These are phyloP conservation scores for Malus orientalis DNA, from an alignment of 306 rosid genomes.

Conservation along the genomic window DNA sequence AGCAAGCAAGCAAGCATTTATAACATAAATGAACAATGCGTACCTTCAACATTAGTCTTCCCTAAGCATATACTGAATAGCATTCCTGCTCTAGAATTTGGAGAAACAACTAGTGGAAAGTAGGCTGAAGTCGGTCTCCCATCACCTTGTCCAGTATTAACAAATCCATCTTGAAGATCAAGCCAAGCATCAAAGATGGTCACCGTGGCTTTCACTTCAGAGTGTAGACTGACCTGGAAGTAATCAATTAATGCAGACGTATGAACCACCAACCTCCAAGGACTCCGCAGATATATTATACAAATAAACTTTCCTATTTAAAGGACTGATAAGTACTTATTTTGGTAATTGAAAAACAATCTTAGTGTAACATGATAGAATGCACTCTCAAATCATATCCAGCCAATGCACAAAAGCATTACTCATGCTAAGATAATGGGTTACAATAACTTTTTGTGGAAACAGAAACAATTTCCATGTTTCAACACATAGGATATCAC, in stretches of 20 bases:
- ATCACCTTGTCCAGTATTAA: conserved; percentile 56
- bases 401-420: neutral
- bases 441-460: neutral
- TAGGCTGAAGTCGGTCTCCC: conserved; percentile 67
- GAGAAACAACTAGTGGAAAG: conserved; percentile 80
- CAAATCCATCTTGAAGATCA: conserved; percentile 96
- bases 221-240: conserved; percentile 79
- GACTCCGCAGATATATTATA: neutral
- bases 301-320: conserved; percentile 2
- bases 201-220: conserved; percentile 86
- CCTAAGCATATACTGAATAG: conserved; percentile 77
- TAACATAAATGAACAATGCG: neutral
- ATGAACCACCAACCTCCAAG: neutral
- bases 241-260: conserved; percentile 21
- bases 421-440: neutral
- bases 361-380: neutral
- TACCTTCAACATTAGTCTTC: conserved; percentile 64
- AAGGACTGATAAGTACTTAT: neutral
- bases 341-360: neutral
- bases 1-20: neutral
- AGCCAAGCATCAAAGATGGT: conserved; percentile 88
- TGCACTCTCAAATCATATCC: neutral
- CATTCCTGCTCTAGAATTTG: conserved; percentile 80
- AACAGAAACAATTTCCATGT: neutral
- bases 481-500: neutral